Base-by-base conservation (phyloP, 1,284 basidiomycete species). In the Wallemia hederae region DNA sequence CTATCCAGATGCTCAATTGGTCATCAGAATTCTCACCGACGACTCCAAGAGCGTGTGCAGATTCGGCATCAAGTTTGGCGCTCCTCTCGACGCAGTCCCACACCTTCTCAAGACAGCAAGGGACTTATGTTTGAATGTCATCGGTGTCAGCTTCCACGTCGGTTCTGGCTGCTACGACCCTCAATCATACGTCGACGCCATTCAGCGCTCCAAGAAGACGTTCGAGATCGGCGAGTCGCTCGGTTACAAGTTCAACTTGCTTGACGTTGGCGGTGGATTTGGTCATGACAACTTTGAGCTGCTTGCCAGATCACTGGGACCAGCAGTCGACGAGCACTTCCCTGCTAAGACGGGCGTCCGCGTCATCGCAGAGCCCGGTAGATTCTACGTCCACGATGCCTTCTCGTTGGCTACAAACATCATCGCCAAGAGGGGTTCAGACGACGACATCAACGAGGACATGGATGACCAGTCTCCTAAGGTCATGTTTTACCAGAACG, bases 71-170 rank as follows among this genome's bases (percentile, higher is more conserved):
- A 98, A 98, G 73, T 99, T 92, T 65, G 94, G 94, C n/a, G 90
- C 92, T 0, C 82, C 90, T 0, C 77, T 98, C 29, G 76, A 76
- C 31, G 78, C 80, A 17, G 90, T 96, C 25, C 85, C 85, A 1
- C 77, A 75, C 5, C 77, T 99, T 26, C 76, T 98, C 57, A 72
- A 75, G 19, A 84, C 82, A 66, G 94, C 92, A 0, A 77, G 76
- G 65, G 80, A 85, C 68, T 77, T 97, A 31, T 74, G 76, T 25
- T 76, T 99, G 60, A 78, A 91, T 67, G 87, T 99, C 60, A 77
- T 97, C 59, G 94, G 94, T 31, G 87, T 97, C 60, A 88, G 83
- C 69, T 99, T 99, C 79, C 94, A 99, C 70, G 94, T 97, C 60
- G 94, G 94, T 11, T 89, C 85, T 63, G 94, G 94, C 1, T 94